A percentile compares a stretch with the other conserved stretches of the same genome.
Evolutionary conservation across 1,284 basidiomycete genomes (phyloP).

Genomic region (Meripilus lineatus): DNA sequence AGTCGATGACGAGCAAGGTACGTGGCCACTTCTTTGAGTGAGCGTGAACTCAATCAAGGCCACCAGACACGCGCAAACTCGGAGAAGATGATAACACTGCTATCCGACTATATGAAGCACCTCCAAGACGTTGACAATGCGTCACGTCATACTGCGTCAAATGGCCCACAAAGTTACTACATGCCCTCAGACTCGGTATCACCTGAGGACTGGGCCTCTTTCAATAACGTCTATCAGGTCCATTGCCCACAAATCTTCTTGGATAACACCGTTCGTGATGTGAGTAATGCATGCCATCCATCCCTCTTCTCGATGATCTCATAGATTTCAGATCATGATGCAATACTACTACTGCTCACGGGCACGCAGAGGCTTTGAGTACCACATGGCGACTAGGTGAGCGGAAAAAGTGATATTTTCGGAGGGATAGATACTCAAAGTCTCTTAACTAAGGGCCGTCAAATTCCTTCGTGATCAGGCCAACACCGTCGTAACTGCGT

Average conservation of each 20-base stretch:
- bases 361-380: constrained; percentile 75
- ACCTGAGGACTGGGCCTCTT: constrained; percentile 73
- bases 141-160: constrained; percentile 28
- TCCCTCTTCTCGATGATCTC: not conserved
- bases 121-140: constrained; percentile 44
- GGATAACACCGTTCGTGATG: constrained; percentile 62
- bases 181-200: constrained; percentile 64
- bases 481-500: constrained; percentile 36
- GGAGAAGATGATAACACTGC: constrained; percentile 50
- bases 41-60: not conserved
- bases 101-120: constrained; percentile 58
- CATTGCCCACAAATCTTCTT: constrained; percentile 85
- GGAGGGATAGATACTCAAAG: not conserved
- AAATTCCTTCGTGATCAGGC: constrained; percentile 84
- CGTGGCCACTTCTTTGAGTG: constrained; percentile 1
- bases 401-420: constrained; percentile 14
- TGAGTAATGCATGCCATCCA: constrained; percentile 8
- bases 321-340: constrained; percentile 60
- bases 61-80: constrained; percentile 11
- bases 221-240: constrained; percentile 89
- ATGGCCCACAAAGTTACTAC: constrained; percentile 44
- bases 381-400: constrained; percentile 83
- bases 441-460: constrained; percentile 53
- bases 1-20: constrained; percentile 16
- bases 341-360: constrained; percentile 88